Evolutionary conservation across 2,329 filamentous ascomycete genomes (phyloP).

Genomic region (Colletotrichum sp.): DNA sequence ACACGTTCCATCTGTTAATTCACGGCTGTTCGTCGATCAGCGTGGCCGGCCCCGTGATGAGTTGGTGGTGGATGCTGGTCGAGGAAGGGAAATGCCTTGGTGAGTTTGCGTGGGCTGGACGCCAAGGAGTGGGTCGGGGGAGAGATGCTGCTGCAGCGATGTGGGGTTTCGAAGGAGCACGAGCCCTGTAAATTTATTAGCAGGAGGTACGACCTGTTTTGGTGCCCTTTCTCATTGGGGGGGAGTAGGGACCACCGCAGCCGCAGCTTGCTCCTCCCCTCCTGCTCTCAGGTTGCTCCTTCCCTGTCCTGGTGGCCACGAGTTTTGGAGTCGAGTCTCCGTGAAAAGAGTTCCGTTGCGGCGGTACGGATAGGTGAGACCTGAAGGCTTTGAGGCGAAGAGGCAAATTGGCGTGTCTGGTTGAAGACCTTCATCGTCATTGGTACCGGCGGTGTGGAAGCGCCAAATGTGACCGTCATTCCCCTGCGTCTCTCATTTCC

Average conservation of each 20-base stretch:
- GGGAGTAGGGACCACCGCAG: not conserved
- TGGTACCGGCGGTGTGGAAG: not conserved
- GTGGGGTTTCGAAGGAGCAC: constrained; percentile 13
- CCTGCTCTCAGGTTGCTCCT: not conserved
- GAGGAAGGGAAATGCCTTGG: not conserved
- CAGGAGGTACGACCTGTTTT: constrained; percentile 5
- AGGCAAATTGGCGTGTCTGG: not conserved
- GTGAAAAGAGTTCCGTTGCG: not conserved
- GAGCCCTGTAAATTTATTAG: constrained; percentile 5
- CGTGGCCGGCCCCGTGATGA: not conserved
- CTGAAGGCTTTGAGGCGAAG: not conserved
- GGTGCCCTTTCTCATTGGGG: not conserved
- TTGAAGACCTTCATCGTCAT: not conserved
- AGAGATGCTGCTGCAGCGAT: not conserved
- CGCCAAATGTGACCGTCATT: not conserved
- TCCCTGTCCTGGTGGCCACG: not conserved
- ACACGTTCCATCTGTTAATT: not conserved
- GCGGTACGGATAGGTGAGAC: not conserved
- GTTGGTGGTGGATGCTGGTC: not conserved
- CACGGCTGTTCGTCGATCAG: not conserved
- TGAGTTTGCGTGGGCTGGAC: not conserved
- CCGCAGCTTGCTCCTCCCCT: not conserved
- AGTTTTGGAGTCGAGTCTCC: not conserved
- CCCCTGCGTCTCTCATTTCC: not conserved
- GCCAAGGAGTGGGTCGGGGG: constrained; percentile 3